Base-by-base conservation (phyloP, 345 rosid species). In the Aurinia saxatilis region DNA sequence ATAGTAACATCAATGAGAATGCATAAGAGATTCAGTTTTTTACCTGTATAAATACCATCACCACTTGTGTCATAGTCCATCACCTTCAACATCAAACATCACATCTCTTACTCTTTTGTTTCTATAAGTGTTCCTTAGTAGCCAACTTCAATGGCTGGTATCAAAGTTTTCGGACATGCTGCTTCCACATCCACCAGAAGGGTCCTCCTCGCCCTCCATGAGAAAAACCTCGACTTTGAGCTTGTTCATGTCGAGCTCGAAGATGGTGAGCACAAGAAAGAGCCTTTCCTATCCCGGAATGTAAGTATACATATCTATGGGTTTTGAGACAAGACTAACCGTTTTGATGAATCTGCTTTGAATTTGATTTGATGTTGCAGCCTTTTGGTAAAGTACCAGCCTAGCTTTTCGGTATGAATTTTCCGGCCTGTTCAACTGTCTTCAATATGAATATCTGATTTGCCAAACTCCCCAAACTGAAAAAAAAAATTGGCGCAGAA, bases 371-470 rank as follows among this genome's bases (percentile, higher is more conserved):
- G 15, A 56, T 41, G 13, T n/a, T 73, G 75, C 80, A 85, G 95
- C 96, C 93, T 10, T 91, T 85, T 45, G 91, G 96, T 59, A 77
- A 77, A 78, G 79, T 90, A 67, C 97, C 95, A 13, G 88, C 78
- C 31, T 65, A 77, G 77, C 83, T 90, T 36, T 83, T 85, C 10
- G 93, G 97, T 90, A 81, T 65, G 65, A 55, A 29, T 4, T 42
- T 65, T 50, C 4, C 25, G 4, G 25, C 4, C n/a, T n/a, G n/a
- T n/a, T n/a, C n/a, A 21, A 2, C 25, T 21, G 25, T 21, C 25
- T 21, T 21, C 25, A 21, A 21, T 21, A 2, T 21, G 25, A 21
- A 21, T 2, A 21, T 21, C 25, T 21, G 25, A 21, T 21, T 2
- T 2, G 25, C 25, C 25, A 21, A 21, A 21, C 2, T 4, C 25